Evolutionary conservation across 163 green algal genomes (phyloP).

Genomic region (Scenedesmus sp.): DNA sequence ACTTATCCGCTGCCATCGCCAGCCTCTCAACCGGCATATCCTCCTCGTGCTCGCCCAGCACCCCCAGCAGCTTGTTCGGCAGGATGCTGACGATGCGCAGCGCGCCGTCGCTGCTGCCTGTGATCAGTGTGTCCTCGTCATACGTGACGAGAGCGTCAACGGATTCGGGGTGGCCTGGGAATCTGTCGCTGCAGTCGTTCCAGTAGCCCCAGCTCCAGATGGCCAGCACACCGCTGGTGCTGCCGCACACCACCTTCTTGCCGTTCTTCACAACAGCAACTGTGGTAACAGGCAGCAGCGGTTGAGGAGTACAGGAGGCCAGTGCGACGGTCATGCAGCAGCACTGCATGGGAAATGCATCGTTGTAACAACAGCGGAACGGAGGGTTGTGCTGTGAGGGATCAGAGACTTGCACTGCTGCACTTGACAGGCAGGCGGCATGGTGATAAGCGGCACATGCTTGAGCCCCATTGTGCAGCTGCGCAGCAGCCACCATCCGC

Average conservation of each 20-base stretch:
- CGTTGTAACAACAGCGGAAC: too few species aligned
- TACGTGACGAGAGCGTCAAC: constrained; percentile 88
- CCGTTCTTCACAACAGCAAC: constrained; percentile 83
- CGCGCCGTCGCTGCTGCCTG: constrained; percentile 87
- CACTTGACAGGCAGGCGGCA: too few species aligned
- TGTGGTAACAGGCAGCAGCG: constrained; percentile 37
- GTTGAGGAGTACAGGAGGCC: background rate
- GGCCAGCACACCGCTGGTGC: constrained; percentile 84
- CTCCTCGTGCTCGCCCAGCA: constrained; percentile 83
- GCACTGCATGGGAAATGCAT: too few species aligned
- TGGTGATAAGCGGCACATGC: too few species aligned
- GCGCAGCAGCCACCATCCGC: too few species aligned
- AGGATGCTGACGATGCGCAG: constrained; percentile 88
- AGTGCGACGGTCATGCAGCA: background rate
- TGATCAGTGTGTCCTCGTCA: constrained; percentile 91
- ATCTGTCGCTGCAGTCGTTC: constrained; percentile 86
- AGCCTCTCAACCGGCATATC: constrained; percentile 89
- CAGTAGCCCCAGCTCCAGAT: constrained; percentile 93
- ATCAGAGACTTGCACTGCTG: too few species aligned
- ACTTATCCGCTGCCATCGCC: constrained; percentile 63
- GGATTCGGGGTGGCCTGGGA: constrained; percentile 88
- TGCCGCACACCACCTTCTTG: constrained; percentile 89
- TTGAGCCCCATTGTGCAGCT: too few species aligned
- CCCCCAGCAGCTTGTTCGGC: constrained; percentile 92
- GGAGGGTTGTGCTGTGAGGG: too few species aligned